Percentiles rank a stretch among this genome's conserved stretches.
Evolutionary conservation across 2,329 filamentous ascomycete genomes (phyloP).

Genomic region (Microcera coccophila): DNA sequence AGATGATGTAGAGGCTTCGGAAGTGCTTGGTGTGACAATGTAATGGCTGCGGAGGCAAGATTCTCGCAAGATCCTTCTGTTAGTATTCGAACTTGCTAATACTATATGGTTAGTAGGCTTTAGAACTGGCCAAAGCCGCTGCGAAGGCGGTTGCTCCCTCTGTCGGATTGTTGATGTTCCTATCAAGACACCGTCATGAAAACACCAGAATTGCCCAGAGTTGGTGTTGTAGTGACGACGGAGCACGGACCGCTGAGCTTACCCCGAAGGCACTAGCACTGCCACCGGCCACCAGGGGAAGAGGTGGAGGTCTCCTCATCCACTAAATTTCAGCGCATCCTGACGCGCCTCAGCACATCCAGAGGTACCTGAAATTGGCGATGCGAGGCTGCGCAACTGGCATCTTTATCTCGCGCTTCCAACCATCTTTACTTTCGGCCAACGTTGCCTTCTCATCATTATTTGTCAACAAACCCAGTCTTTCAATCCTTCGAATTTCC

Average conservation of each 20-base stretch:
- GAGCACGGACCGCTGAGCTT: constrained; percentile 9
- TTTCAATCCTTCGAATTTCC: background rate
- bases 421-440: constrained; percentile 2
- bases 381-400: constrained; percentile 18
- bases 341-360: constrained; percentile 25
- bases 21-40: background rate
- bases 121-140: constrained; percentile 30
- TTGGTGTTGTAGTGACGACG: constrained; percentile 20
- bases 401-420: constrained; percentile 4
- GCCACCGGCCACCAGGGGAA: constrained; percentile 14
- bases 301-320: constrained; percentile 7
- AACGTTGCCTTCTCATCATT: background rate
- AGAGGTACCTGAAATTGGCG: constrained; percentile 4
- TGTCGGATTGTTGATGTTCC: constrained; percentile 33
- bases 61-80: constrained; percentile 1
- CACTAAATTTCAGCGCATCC: constrained; percentile 18
- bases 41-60: background rate
- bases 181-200: constrained; percentile 17
- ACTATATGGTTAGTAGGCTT: constrained; percentile 32
- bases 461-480: background rate
- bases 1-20: background rate
- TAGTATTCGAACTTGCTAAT: constrained; percentile 2
- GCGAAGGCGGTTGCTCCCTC: constrained; percentile 29
- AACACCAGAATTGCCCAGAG: constrained; percentile 17
- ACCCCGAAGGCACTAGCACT: constrained; percentile 15